Percentiles rank a stretch among this genome's conserved stretches.
These are phyloP conservation scores for Melaleuca alternifolia DNA, from an alignment of 345 rosid species.

Conservation along the genomic window DNA sequence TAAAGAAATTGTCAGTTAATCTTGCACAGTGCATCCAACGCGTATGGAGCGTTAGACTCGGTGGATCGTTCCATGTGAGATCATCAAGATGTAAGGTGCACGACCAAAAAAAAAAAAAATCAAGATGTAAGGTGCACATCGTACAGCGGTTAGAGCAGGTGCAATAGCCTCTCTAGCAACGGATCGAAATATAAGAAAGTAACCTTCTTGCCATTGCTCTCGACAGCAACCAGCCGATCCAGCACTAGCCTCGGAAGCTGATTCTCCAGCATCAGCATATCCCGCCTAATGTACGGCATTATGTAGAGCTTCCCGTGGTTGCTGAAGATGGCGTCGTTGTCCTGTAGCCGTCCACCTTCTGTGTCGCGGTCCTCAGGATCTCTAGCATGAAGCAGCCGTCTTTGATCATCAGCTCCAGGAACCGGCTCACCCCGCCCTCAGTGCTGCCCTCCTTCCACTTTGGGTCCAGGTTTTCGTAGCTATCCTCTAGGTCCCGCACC, in stretches of 20 bases:
- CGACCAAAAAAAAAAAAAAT: too few species aligned
- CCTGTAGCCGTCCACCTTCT: slow-evolving; percentile 11
- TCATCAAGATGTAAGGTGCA: too few species aligned
- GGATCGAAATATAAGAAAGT: background rate
- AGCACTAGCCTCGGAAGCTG: slow-evolving; percentile 37
- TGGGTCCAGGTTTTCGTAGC: slow-evolving; percentile 15
- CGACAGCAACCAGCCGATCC: slow-evolving; percentile 15
- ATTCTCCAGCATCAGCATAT: slow-evolving; percentile 49
- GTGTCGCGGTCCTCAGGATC: slow-evolving; percentile 6
- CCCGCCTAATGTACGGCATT: slow-evolving; percentile 26
- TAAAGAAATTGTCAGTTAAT: too few species aligned
- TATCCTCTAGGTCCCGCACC: slow-evolving; percentile 7
- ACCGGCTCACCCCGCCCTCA: background rate
- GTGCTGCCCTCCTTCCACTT: background rate
- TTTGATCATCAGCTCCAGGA: slow-evolving; percentile 32
- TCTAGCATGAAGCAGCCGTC: slow-evolving; percentile 53
- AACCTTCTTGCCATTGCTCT: background rate
- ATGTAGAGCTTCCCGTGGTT: slow-evolving; percentile 27
- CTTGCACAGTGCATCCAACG: too few species aligned
- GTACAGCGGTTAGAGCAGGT: too few species aligned
- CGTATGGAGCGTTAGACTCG: too few species aligned
- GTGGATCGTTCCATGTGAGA: too few species aligned
- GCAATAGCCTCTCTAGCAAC: too few species aligned
- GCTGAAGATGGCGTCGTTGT: slow-evolving; percentile 37
- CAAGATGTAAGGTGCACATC: background rate